Percentiles rank a stretch among this genome's conserved stretches.
These are phyloP conservation scores for Chalciporus pseudorubinellus DNA, from an alignment of 768 basidiomycete species.

Conservation along the genomic window DNA sequence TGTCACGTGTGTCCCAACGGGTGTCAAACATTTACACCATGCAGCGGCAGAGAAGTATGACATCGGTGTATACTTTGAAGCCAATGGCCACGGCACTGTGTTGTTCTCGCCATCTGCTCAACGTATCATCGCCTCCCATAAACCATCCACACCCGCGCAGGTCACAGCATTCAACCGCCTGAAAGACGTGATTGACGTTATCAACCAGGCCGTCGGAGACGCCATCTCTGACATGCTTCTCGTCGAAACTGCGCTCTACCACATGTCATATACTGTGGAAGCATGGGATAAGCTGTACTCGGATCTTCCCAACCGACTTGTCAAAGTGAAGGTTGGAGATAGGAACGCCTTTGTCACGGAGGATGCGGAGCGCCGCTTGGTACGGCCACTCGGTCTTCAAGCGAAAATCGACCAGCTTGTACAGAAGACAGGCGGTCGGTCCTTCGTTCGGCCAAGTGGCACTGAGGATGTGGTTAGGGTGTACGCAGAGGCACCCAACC, in stretches of 20 bases:
- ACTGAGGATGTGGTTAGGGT: constrained; percentile 98
- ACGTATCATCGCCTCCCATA: constrained; percentile 53
- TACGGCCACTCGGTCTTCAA: constrained; percentile 79
- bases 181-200: constrained; percentile 72
- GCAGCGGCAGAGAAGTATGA: constrained; percentile 90
- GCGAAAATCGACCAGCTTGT: constrained; percentile 78
- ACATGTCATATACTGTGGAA: constrained; percentile 76
- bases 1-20: constrained; percentile 92
- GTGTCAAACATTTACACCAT: constrained; percentile 97
- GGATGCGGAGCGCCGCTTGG: constrained; percentile 89
- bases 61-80: constrained; percentile 99
- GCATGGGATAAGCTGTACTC: constrained; percentile 94
- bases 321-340: constrained; percentile 87
- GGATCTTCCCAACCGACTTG: constrained; percentile 91
- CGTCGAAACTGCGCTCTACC: constrained; percentile 88
- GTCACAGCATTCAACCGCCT: constrained; percentile 77
- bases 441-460: constrained; percentile 95
- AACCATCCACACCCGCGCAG: constrained; percentile 81
- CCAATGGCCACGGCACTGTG: constrained; percentile 98
- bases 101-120: constrained; percentile 82
- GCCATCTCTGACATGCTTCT: constrained; percentile 94
- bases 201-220: constrained; percentile 98
- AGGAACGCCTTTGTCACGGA: constrained; percentile 82
- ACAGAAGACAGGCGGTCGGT: constrained; percentile 78
- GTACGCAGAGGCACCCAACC: constrained; percentile 85